phyloP scores from a whole-genome alignment of 1,284 basidiomycete genomes.

The Bjerkandera adusta region DNA sequence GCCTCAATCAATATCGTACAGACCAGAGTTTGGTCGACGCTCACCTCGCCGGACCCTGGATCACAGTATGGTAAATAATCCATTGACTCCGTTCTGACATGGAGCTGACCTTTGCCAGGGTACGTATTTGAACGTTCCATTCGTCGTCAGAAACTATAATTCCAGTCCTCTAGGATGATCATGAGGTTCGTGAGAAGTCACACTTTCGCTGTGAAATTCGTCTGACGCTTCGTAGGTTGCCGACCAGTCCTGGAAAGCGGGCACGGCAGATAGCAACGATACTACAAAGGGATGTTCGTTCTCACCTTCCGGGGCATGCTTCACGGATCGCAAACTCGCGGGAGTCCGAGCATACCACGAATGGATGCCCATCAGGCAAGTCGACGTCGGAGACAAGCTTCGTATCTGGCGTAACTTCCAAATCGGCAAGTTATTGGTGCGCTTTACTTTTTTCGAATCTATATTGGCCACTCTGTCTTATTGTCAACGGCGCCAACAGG shows the following conservation, averaged over 20 bases:
- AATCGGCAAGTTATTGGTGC: slow-evolving; percentile 52
- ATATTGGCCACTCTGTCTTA: background rate
- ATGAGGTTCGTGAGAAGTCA: no score
- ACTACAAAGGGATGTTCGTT: slow-evolving; percentile 52
- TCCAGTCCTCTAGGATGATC: slow-evolving; percentile 55
- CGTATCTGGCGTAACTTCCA: slow-evolving; percentile 70
- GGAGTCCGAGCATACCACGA: slow-evolving; percentile 67
- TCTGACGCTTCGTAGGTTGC: slow-evolving; percentile 42
- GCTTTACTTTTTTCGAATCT: background rate
- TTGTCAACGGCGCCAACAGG: slow-evolving; percentile 22
- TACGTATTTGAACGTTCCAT: no score
- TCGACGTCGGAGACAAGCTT: slow-evolving; percentile 56
- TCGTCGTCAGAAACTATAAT: no score
- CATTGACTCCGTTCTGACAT: background rate
- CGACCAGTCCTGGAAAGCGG: slow-evolving; percentile 64
- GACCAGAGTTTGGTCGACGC: slow-evolving; percentile 49
- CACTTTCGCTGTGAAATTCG: background rate
- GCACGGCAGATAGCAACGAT: slow-evolving; percentile 63
- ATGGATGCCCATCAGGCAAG: slow-evolving; percentile 70
- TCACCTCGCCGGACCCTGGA: slow-evolving; percentile 55
- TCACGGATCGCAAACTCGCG: slow-evolving; percentile 63
- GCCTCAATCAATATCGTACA: slow-evolving; percentile 59
- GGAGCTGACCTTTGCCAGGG: background rate
- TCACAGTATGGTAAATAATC: slow-evolving; percentile 50
- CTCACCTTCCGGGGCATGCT: slow-evolving; percentile 54